Evolutionary conservation across 2,329 filamentous ascomycete species (phyloP).

Genomic region (Penicillium sp.): DNA sequence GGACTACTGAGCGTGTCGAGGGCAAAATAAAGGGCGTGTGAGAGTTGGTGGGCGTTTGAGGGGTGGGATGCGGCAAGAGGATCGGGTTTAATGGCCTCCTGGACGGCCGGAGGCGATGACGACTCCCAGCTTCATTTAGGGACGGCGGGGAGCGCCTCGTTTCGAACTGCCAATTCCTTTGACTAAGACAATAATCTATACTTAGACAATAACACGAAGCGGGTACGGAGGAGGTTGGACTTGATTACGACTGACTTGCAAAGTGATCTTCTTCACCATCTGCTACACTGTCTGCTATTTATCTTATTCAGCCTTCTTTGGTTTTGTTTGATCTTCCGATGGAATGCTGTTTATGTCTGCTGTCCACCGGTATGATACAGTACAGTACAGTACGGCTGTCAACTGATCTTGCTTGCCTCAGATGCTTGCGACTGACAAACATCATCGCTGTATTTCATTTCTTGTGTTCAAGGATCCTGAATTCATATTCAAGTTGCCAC

Average conservation of each 20-base stretch:
- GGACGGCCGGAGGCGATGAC: slow-evolving; percentile 17
- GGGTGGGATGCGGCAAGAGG: slow-evolving; percentile 20
- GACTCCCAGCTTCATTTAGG: slow-evolving; percentile 22
- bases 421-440: no score
- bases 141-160: slow-evolving; percentile 6
- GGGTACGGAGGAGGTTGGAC: no score
- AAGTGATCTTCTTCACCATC: not conserved
- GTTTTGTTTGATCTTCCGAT: not conserved
- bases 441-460: no score
- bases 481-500: not conserved
- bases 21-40: not conserved
- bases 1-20: not conserved
- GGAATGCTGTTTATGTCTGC: not conserved
- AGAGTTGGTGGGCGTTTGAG: not conserved
- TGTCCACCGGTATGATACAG: not conserved
- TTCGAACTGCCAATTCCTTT: not conserved
- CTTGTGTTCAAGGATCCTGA: no score
- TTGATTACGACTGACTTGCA: not conserved
- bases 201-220: not conserved
- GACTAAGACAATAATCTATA: not conserved
- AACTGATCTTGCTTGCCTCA: no score
- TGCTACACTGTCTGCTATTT: not conserved
- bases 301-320: not conserved
- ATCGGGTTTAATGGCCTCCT: slow-evolving; percentile 17
- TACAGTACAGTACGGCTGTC: not conserved